Conservation (phyloP, 176 grass and related monocot genomes). For the Echinochloa phyllopogon region DNA sequence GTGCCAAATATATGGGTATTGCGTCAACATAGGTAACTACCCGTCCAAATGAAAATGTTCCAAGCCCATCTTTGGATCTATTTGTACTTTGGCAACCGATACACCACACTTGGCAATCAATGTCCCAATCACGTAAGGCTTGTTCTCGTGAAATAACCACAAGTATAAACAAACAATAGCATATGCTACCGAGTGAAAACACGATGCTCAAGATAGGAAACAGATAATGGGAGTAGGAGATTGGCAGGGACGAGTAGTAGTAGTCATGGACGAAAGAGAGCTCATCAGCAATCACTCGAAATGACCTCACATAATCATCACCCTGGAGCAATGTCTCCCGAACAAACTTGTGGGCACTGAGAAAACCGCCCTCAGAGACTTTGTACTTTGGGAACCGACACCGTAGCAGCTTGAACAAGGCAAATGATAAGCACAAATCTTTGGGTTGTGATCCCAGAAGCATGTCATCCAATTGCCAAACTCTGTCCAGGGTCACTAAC, state of each 20-base stretch:
- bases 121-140: no score
- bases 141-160: not conserved
- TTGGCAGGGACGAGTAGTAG: not conserved
- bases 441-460: not conserved
- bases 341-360: not conserved
- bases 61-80: no score
- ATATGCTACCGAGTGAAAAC: not conserved
- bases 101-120: no score
- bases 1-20: not conserved
- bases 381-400: slow-evolving; percentile 11
- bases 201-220: not conserved
- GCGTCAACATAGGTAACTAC: not conserved
- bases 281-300: not conserved
- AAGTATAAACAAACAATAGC: not conserved
- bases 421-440: not conserved
- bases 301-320: not conserved
- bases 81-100: no score
- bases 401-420: slow-evolving; percentile 22
- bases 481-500: not conserved
- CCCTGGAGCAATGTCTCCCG: not conserved
- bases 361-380: not conserved
- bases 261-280: not conserved
- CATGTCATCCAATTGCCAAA: not conserved
- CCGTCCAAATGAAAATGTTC: no score
- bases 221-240: not conserved